These are phyloP conservation scores for Inga oerstediana DNA, from an alignment of 306 rosid species.

Conservation along the genomic window DNA sequence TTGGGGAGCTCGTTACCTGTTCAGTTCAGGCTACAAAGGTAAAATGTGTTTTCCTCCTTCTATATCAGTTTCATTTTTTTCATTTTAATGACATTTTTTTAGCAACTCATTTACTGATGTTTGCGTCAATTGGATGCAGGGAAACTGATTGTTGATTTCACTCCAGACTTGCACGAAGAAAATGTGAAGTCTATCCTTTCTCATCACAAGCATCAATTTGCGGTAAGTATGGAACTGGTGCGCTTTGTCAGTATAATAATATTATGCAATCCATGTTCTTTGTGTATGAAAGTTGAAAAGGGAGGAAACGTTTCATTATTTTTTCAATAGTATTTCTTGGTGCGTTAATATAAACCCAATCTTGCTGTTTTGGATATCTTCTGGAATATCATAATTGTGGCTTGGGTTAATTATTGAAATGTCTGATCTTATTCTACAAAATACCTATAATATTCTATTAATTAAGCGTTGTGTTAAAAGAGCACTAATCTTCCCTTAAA, in stretches of 20 bases:
- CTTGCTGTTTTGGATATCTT: not conserved
- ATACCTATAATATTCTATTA: constrained; percentile 4
- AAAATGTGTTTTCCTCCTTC: constrained; percentile 18
- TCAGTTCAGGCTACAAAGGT: constrained; percentile 74
- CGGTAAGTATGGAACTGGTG: constrained; percentile 47
- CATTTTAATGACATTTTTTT: constrained; percentile 32
- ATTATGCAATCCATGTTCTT: constrained; percentile 4
- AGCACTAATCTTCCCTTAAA: constrained; percentile 8
- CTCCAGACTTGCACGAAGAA: constrained; percentile 76
- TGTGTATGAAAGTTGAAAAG: constrained; percentile 1
- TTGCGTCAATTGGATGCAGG: constrained; percentile 62
- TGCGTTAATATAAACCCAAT: not conserved
- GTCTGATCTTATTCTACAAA: constrained; percentile 27
- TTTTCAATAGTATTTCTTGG: not conserved
- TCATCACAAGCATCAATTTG: constrained; percentile 69
- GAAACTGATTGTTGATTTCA: constrained; percentile 67
- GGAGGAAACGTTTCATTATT: constrained; percentile 18
- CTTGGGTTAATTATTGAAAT: constrained; percentile 25
- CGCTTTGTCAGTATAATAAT: constrained; percentile 29
- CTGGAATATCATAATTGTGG: not conserved
- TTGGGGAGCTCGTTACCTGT: constrained; percentile 90
- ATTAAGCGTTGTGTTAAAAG: constrained; percentile 4
- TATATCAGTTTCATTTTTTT: not conserved
- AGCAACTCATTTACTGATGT: constrained; percentile 31
- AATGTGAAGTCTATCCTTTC: constrained; percentile 65